phyloP scores from a whole-genome alignment of 2,329 filamentous ascomycete species.

The Trichoderma sp. region DNA sequence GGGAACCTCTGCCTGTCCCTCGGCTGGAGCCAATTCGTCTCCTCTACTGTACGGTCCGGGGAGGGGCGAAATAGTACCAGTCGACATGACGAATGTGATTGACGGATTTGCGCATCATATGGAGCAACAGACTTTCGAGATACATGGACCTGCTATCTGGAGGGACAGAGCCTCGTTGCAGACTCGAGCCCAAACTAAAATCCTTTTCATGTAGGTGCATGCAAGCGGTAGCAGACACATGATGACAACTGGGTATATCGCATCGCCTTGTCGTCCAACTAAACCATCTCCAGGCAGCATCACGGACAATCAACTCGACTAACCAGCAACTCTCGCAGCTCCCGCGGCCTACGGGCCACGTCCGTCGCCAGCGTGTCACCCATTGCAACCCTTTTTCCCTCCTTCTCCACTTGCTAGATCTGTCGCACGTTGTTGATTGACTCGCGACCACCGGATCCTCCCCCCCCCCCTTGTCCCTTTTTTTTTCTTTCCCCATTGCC shows the following conservation, averaged over 20 bases:
- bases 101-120: not conserved
- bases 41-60: not conserved
- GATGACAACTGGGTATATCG: not conserved
- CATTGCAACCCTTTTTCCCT: slow-evolving; percentile 21
- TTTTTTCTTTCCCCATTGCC: slow-evolving; percentile 4
- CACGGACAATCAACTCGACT: not conserved
- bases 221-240: too few relatives aligned
- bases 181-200: slow-evolving; percentile 1
- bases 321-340: not conserved
- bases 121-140: not conserved
- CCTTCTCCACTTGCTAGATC: slow-evolving; percentile 20
- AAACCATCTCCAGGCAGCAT: not conserved
- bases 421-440: slow-evolving; percentile 25
- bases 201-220: slow-evolving; percentile 1
- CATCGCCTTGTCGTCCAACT: not conserved
- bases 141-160: not conserved
- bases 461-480: slow-evolving; percentile 1
- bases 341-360: slow-evolving; percentile 9
- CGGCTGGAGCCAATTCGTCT: not conserved
- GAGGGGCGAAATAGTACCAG: not conserved
- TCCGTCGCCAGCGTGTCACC: slow-evolving; percentile 24
- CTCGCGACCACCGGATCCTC: slow-evolving; percentile 17
- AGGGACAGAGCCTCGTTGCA: not conserved
- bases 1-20: slow-evolving; percentile 3
- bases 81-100: not conserved